Percentiles rank a stretch among this genome's conserved stretches.
phyloP scores from a whole-genome alignment of 2,329 filamentous ascomycete genomes.

The Aspergillus novoparasiticus region DNA sequence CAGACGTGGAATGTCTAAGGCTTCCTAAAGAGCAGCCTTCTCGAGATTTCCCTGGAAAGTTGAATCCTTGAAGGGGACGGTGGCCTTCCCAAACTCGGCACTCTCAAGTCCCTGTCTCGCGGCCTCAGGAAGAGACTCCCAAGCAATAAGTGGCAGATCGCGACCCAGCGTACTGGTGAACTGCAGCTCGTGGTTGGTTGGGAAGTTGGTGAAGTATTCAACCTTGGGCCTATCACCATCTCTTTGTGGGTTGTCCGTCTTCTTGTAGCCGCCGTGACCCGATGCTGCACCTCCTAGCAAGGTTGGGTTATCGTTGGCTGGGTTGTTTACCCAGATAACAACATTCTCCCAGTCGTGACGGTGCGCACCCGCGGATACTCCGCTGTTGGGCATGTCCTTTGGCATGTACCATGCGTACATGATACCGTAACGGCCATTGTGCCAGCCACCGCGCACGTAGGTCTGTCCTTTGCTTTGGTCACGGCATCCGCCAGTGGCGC shows the following conservation, averaged over 20 bases:
- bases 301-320: not conserved
- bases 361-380: slow-evolving; percentile 5
- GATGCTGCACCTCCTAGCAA: slow-evolving; percentile 5
- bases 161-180: slow-evolving; percentile 3
- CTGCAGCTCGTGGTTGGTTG: slow-evolving; percentile 10
- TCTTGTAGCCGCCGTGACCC: slow-evolving; percentile 9
- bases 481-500: slow-evolving; percentile 6
- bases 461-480: slow-evolving; percentile 9
- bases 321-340: slow-evolving; percentile 10
- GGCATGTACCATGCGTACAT: slow-evolving; percentile 13
- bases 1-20: not conserved
- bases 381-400: slow-evolving; percentile 10
- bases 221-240: slow-evolving; percentile 5
- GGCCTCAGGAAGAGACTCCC: slow-evolving; percentile 2
- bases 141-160: not conserved
- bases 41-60: not conserved
- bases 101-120: not conserved
- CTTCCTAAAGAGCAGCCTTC: not conserved
- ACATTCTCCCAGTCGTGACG: slow-evolving; percentile 13
- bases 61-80: slow-evolving; percentile 3
- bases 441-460: slow-evolving; percentile 10
- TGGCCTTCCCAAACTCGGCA: slow-evolving; percentile 4
- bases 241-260: not conserved
- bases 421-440: slow-evolving; percentile 9
- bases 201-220: slow-evolving; percentile 9